Evolutionary conservation across 306 rosid genomes (phyloP).

Genomic region (Neltuma alba): DNA sequence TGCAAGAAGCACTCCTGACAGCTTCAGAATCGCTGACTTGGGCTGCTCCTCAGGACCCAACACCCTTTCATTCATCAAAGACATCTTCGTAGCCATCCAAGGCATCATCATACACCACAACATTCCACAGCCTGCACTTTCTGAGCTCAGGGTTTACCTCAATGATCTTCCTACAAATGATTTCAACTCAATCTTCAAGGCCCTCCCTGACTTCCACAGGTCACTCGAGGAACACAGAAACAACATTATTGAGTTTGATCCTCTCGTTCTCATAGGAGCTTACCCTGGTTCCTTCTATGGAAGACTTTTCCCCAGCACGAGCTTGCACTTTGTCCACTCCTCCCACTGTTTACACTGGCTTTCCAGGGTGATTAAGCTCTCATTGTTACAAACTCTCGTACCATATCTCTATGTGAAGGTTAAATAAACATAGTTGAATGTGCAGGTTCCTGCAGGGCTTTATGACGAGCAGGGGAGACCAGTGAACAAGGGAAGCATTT

Average conservation of each 20-base stretch:
- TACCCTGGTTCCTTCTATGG: conserved; percentile 94
- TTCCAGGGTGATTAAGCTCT: conserved; percentile 73
- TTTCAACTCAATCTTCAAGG: conserved; percentile 90
- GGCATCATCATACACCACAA: conserved; percentile 39
- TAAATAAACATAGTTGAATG: background rate
- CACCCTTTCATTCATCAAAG: conserved; percentile 73
- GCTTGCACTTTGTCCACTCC: conserved; percentile 86
- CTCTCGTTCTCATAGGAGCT: conserved; percentile 73
- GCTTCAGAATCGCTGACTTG: conserved; percentile 87
- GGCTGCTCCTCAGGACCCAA: conserved; percentile 96
- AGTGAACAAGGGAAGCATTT: conserved; percentile 69
- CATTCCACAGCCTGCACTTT: conserved; percentile 44
- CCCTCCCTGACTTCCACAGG: conserved; percentile 76
- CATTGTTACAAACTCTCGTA: too few relatives aligned
- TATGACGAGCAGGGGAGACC: conserved; percentile 57
- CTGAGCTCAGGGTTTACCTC: conserved; percentile 73
- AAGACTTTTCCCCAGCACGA: conserved; percentile 76
- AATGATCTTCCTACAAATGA: conserved; percentile 97
- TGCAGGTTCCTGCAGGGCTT: conserved; percentile 77
- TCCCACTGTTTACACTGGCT: conserved; percentile 92
- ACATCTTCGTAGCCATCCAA: conserved; percentile 66
- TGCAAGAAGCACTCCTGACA: conserved; percentile 61
- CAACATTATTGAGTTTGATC: conserved; percentile 43
- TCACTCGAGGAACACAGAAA: conserved; percentile 44
- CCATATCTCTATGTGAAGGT: background rate